These are phyloP conservation scores for Diaporthe australafricana DNA, from an alignment of 2,329 filamentous ascomycete genomes.

Conservation along the genomic window DNA sequence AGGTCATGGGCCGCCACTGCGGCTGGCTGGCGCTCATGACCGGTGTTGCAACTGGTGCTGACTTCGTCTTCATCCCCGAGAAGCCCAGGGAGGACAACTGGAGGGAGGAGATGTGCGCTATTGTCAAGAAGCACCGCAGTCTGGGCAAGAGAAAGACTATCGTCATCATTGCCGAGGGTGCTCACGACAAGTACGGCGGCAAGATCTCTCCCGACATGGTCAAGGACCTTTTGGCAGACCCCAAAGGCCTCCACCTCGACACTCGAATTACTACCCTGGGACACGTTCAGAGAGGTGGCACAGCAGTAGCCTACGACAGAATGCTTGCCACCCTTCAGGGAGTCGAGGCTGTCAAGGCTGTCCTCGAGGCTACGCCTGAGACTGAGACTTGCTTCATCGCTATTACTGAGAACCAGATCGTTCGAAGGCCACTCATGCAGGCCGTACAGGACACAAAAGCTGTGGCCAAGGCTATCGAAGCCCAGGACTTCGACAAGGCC, in stretches of 20 bases:
- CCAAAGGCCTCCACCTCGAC: constrained; percentile 82
- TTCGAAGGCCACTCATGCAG: constrained; percentile 87
- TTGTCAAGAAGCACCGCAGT: constrained; percentile 84
- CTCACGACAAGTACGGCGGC: constrained; percentile 84
- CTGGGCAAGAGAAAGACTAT: constrained; percentile 97
- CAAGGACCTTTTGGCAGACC: constrained; percentile 86
- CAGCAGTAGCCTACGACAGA: constrained; percentile 92
- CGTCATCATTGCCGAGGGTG: constrained; percentile 96
- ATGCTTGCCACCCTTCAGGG: constrained; percentile 94
- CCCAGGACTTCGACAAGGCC: constrained; percentile 86
- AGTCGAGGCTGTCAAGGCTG: constrained; percentile 92
- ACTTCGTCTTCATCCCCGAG: constrained; percentile 97
- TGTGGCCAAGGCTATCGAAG: constrained; percentile 83
- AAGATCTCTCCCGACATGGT: constrained; percentile 86
- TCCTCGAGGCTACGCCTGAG: constrained; percentile 88
- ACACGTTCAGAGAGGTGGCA: constrained; percentile 96
- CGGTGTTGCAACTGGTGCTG: constrained; percentile 92
- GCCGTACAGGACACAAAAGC: constrained; percentile 89
- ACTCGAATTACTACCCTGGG: constrained; percentile 95
- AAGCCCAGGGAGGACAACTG: constrained; percentile 89
- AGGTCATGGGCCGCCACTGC: constrained; percentile 98
- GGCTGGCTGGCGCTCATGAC: constrained; percentile 98
- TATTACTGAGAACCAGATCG: constrained; percentile 98
- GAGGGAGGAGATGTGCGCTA: constrained; percentile 86
- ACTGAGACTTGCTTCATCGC: constrained; percentile 95